A percentile compares a stretch with the other conserved stretches of the same genome.
phyloP scores from a whole-genome alignment of 768 basidiomycete species.

The Tylopilus intermedius region DNA sequence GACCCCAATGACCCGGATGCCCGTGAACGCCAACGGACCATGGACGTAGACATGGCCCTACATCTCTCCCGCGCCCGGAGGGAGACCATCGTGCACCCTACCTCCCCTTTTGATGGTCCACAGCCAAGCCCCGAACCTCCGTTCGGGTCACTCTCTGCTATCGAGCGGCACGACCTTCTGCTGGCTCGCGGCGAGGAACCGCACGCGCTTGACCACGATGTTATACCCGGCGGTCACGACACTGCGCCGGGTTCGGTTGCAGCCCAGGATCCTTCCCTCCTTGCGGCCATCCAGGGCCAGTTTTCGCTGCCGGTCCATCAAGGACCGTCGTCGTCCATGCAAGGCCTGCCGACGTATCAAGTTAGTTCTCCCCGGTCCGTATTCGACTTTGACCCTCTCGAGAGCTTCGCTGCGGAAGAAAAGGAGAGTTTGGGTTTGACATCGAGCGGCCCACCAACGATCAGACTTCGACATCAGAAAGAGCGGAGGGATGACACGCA shows the following conservation, averaged over 20 bases:
- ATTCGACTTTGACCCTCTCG: slow-evolving; percentile 75
- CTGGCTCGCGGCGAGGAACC: slow-evolving; percentile 33
- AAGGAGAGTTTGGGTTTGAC: slow-evolving; percentile 58
- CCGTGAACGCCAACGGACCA: slow-evolving; percentile 82
- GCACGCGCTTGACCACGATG: slow-evolving; percentile 11
- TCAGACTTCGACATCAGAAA: slow-evolving; percentile 14
- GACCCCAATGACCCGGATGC: slow-evolving; percentile 70
- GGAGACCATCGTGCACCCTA: slow-evolving; percentile 45
- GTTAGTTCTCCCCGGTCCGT: slow-evolving; percentile 48
- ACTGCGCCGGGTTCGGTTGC: slow-evolving; percentile 4
- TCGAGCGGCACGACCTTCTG: slow-evolving; percentile 47
- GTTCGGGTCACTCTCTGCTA: slow-evolving; percentile 42
- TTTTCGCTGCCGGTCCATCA: slow-evolving; percentile 27
- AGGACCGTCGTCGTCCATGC: slow-evolving; percentile 28
- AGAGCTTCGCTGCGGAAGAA: slow-evolving; percentile 70
- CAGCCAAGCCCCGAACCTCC: slow-evolving; percentile 28
- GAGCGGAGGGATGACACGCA: slow-evolving; percentile 8
- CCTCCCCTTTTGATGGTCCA: slow-evolving; percentile 31
- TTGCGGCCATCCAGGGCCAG: slow-evolving; percentile 26
- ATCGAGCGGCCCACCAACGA: slow-evolving; percentile 27
- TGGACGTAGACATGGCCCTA: slow-evolving; percentile 93
- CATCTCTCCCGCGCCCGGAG: slow-evolving; percentile 70
- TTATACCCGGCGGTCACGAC: slow-evolving; percentile 8
- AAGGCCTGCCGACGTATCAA: slow-evolving; percentile 67
- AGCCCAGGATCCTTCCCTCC: slow-evolving; percentile 47